phyloP scores from a whole-genome alignment of 345 rosid genomes.

The Citrus mangshanensis region DNA sequence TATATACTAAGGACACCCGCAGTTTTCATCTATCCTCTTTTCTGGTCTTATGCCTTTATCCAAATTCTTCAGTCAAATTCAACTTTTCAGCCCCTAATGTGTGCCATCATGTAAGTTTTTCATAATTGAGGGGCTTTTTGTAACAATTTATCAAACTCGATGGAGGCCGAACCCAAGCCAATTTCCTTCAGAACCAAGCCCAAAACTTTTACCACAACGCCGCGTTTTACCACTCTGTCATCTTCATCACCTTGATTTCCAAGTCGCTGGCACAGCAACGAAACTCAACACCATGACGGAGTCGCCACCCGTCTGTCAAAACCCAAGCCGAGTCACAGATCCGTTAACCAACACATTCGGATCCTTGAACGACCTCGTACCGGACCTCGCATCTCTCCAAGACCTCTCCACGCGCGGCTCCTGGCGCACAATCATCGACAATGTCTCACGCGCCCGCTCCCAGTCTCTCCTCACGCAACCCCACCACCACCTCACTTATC shows the following conservation, averaged over 20 bases:
- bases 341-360: constrained; percentile 45
- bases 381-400: constrained; percentile 74
- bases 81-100: no score
- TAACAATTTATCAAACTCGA: no score
- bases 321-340: constrained; percentile 26
- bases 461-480: constrained; percentile 59
- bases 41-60: no score
- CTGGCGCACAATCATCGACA: constrained; percentile 84
- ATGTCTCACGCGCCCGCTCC: constrained; percentile 60
- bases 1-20: no score
- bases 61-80: no score
- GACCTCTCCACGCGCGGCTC: constrained; percentile 86
- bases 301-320: neutral
- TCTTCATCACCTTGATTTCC: neutral
- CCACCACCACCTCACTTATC: constrained; percentile 84
- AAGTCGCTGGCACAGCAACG: neutral
- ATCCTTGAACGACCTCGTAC: constrained; percentile 67
- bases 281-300: neutral
- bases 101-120: no score
- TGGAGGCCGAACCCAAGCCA: no score
- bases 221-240: neutral
- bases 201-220: neutral
- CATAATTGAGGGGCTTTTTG: no score
- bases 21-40: no score
- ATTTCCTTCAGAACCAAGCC: no score